phyloP scores from a whole-genome alignment of 371 early-diverging fungal species.

The Dinochytrium kinnereticum region DNA sequence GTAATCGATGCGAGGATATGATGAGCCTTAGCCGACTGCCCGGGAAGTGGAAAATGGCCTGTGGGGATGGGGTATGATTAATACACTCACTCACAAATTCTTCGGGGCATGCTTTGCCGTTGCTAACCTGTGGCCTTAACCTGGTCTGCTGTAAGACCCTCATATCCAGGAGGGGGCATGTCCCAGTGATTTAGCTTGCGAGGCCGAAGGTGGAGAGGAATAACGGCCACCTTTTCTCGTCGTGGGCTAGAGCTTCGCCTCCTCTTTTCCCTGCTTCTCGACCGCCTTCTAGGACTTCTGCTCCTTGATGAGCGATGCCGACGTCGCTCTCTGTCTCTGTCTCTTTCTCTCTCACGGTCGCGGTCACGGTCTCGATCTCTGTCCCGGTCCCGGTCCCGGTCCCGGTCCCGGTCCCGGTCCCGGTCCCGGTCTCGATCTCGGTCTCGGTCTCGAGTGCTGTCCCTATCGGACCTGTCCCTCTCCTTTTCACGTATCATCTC shows the following conservation, averaged over 20 bases:
- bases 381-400: conserved; percentile 19
- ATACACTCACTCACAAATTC: too few species aligned
- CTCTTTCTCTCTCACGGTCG: conserved; percentile 42
- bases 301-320: conserved; percentile 36
- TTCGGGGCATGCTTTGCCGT: too few species aligned
- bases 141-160: conserved; percentile 83
- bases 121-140: conserved; percentile 94
- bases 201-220: conserved; percentile 75
- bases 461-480: conserved; percentile 41
- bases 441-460: conserved; percentile 41
- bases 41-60: conserved; percentile 91
- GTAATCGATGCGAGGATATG: conserved; percentile 14
- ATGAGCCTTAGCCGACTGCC: conserved; percentile 62
- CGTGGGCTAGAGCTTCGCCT: conserved; percentile 19
- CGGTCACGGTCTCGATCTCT: conserved; percentile 41
- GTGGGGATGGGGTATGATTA: too few species aligned
- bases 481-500: conserved; percentile 44
- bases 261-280: conserved; percentile 37
- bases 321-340: conserved; percentile 17
- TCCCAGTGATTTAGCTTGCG: conserved; percentile 93
- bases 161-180: conserved; percentile 89
- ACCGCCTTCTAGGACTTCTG: conserved; percentile 33
- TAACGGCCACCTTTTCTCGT: conserved; percentile 34
- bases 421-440: conserved; percentile 51
- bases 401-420: conserved; percentile 27